Evolutionary conservation across 495 filamentous ascomycete species (phyloP).

Genomic region (Cairneyella variabilis): DNA sequence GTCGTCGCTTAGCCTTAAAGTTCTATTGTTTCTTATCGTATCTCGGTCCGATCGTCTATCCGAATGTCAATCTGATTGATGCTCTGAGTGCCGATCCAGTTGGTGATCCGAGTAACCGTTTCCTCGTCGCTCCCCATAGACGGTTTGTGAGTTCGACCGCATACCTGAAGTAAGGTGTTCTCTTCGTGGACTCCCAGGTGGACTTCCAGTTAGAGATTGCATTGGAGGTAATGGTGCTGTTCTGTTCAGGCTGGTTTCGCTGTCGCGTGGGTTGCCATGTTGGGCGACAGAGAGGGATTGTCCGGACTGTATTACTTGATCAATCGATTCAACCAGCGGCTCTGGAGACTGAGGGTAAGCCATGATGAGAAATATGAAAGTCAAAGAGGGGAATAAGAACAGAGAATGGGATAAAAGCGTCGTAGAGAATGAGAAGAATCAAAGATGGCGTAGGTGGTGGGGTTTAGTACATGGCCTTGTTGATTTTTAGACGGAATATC

Average conservation of each 20-base stretch:
- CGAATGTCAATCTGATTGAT: not conserved
- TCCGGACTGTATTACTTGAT: slow-evolving; percentile 10
- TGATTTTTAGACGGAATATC: too few relatives aligned
- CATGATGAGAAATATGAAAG: not conserved
- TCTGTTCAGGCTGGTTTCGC: not conserved
- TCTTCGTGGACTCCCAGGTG: too few relatives aligned
- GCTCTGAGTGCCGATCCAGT: not conserved
- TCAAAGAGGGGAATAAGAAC: not conserved
- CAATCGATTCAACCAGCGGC: not conserved
- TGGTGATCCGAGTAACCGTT: not conserved
- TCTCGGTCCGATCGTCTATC: not conserved
- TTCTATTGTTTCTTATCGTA: not conserved
- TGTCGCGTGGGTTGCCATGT: not conserved
- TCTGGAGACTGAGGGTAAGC: not conserved
- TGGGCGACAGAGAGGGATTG: not conserved
- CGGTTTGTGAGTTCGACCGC: not conserved
- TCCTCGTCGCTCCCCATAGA: not conserved
- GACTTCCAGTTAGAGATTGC: not conserved
- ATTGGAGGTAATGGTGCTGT: not conserved
- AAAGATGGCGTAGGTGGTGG: too few relatives aligned
- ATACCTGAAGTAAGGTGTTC: not conserved
- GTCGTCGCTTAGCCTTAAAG: not conserved
- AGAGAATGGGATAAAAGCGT: not conserved
- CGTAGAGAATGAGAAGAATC: too few relatives aligned
- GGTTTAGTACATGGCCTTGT: too few relatives aligned